These are phyloP conservation scores for Ploettnerulaceae sp. DNA, from an alignment of 2,329 filamentous ascomycete species.

Conservation along the genomic window DNA sequence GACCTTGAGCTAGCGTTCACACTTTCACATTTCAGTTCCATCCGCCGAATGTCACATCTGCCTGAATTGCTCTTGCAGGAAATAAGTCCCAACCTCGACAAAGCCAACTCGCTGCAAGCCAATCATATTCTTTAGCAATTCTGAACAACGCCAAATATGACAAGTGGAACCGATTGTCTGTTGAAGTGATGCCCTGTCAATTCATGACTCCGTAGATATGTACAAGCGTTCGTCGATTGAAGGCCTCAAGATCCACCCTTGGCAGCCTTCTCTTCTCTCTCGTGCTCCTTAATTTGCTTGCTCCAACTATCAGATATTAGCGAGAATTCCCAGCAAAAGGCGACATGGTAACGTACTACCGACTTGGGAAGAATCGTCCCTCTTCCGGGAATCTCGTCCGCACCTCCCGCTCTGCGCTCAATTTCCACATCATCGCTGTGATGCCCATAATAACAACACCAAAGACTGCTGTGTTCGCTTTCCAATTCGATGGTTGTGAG, in stretches of 20 bases:
- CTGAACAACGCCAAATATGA: no score
- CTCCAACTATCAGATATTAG: constrained; percentile 54
- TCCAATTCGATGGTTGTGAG: constrained; percentile 91
- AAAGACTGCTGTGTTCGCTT: constrained; percentile 78
- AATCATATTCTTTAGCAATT: no score
- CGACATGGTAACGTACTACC: constrained; percentile 58
- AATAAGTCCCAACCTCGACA: no score
- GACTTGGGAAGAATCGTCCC: constrained; percentile 75
- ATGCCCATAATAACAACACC: constrained; percentile 64
- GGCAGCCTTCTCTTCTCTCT: constrained; percentile 47
- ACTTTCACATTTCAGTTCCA: no score
- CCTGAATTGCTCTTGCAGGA: no score
- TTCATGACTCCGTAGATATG: constrained; percentile 29
- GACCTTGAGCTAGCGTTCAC: no score
- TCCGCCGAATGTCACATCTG: no score
- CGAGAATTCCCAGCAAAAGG: constrained; percentile 1
- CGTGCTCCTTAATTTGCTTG: constrained; percentile 66
- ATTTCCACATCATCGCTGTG: constrained; percentile 61
- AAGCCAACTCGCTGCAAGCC: no score
- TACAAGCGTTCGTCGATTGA: constrained; percentile 20
- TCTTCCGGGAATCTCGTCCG: constrained; percentile 72
- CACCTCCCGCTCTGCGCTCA: constrained; percentile 69
- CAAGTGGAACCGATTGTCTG: background rate
- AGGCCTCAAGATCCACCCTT: constrained; percentile 15
- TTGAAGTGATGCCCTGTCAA: constrained; percentile 9